These are phyloP conservation scores for Puccinia hordei DNA, from an alignment of 1,284 basidiomycete genomes.

Conservation along the genomic window DNA sequence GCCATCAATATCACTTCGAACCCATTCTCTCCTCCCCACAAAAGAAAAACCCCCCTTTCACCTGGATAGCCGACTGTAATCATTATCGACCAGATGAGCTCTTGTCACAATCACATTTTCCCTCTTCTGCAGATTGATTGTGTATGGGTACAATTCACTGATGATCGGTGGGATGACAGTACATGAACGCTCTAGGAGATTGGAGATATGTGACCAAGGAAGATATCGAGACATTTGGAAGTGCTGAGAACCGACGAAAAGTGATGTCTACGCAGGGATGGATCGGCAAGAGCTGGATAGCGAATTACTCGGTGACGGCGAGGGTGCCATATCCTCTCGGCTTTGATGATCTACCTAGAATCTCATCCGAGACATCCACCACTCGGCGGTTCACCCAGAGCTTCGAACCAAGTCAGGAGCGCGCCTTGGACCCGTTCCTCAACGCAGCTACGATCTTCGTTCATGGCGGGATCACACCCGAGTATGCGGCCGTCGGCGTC, in stretches of 20 bases:
- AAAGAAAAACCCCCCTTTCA: too few species aligned
- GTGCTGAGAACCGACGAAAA: conserved; percentile 67
- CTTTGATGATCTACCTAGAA: not conserved
- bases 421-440: conserved; percentile 64
- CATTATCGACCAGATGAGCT: too few species aligned
- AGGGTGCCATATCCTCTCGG: conserved; percentile 73
- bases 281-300: conserved; percentile 78
- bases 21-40: not conserved
- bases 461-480: conserved; percentile 59
- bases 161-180: conserved; percentile 48
- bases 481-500: conserved; percentile 63
- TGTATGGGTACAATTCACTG: conserved; percentile 53
- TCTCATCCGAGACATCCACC: conserved; percentile 19
- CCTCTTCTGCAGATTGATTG: too few species aligned
- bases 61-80: too few species aligned
- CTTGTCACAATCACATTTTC: too few species aligned
- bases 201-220: conserved; percentile 83
- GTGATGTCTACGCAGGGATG: conserved; percentile 71
- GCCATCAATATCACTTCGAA: not conserved
- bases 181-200: conserved; percentile 84
- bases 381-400: conserved; percentile 2
- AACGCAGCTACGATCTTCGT: conserved; percentile 72
- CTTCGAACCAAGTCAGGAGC: conserved; percentile 6
- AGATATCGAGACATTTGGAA: conserved; percentile 78
- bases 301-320: conserved; percentile 80